phyloP scores from a whole-genome alignment of 2,329 filamentous ascomycete genomes.

The Paraconiothyrium brasiliense region DNA sequence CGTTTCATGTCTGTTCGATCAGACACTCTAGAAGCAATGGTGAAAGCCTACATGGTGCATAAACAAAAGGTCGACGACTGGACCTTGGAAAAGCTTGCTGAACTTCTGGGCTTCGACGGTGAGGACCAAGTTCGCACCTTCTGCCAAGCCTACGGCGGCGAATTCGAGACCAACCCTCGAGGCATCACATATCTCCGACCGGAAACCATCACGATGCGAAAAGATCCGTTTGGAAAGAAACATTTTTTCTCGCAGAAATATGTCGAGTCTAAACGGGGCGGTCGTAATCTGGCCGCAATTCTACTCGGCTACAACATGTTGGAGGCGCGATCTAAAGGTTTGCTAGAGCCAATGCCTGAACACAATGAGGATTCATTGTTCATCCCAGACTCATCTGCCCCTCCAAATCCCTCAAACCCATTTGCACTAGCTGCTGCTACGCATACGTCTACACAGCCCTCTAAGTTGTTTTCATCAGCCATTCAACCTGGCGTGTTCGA shows the following conservation, averaged over 20 bases:
- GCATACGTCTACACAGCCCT: not conserved
- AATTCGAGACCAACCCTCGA: constrained; percentile 57
- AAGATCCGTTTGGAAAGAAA: constrained; percentile 44
- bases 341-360: constrained; percentile 52
- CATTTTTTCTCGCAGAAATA: constrained; percentile 64
- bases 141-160: constrained; percentile 63
- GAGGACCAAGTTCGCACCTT: constrained; percentile 63
- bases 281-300: constrained; percentile 64
- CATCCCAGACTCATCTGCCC: constrained; percentile 42
- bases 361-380: constrained; percentile 50
- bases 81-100: constrained; percentile 62
- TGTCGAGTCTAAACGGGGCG: constrained; percentile 67
- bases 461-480: constrained; percentile 4
- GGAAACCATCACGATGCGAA: constrained; percentile 53
- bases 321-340: constrained; percentile 59
- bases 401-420: constrained; percentile 11
- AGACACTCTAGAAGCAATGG: constrained; percentile 64
- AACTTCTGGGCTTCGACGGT: constrained; percentile 65
- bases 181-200: constrained; percentile 63
- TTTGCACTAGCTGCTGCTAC: constrained; percentile 5
- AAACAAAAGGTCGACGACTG: constrained; percentile 61
- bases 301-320: constrained; percentile 61
- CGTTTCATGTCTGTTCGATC: constrained; percentile 68
- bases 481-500: constrained; percentile 42
- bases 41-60: constrained; percentile 60